Percentiles rank a stretch among this genome's conserved stretches.
phyloP scores from a whole-genome alignment of 805 yeast genomes.

The Metschnikowia corniflorae region DNA sequence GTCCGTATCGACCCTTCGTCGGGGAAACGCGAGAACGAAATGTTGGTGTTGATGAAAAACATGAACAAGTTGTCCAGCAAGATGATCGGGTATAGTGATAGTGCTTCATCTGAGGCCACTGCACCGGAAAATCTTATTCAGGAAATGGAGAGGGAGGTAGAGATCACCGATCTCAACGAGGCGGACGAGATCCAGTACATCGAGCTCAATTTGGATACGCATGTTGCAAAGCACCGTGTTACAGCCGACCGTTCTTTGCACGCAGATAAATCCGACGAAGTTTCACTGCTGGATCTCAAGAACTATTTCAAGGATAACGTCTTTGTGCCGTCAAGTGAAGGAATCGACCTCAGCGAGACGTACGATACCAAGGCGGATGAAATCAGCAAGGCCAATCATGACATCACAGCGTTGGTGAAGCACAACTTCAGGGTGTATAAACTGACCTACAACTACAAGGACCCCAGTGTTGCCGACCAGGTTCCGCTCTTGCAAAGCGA shows the following conservation, averaged over 20 bases:
- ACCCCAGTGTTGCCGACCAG: conserved; percentile 7
- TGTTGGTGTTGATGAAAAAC: conserved; percentile 73
- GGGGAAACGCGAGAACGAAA: conserved; percentile 47
- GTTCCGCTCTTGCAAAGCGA: conserved; percentile 35
- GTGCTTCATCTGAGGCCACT: neutral
- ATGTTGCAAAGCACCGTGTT: conserved; percentile 18
- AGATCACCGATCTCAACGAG: conserved; percentile 50
- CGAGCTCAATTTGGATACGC: conserved; percentile 39
- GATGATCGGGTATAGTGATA: conserved; percentile 52
- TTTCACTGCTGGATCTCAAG: conserved; percentile 5
- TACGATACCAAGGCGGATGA: conserved; percentile 28
- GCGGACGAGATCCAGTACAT: conserved; percentile 49
- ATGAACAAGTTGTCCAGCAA: conserved; percentile 86
- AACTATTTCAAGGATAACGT: conserved; percentile 16
- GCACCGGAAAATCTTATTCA: conserved; percentile 23
- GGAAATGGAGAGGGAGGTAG: conserved; percentile 43
- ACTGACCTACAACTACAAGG: conserved; percentile 23
- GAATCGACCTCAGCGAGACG: conserved; percentile 27
- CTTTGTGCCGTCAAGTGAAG: conserved; percentile 16
- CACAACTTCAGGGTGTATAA: conserved; percentile 53
- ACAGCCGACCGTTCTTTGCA: conserved; percentile 1
- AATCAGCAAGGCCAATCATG: conserved; percentile 42
- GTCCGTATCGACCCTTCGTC: conserved; percentile 5
- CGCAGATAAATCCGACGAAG: neutral
- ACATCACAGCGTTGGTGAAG: conserved; percentile 46